phyloP scores from a whole-genome alignment of 192 early-diverging fungal genomes.

The Entomortierella parvispora region DNA sequence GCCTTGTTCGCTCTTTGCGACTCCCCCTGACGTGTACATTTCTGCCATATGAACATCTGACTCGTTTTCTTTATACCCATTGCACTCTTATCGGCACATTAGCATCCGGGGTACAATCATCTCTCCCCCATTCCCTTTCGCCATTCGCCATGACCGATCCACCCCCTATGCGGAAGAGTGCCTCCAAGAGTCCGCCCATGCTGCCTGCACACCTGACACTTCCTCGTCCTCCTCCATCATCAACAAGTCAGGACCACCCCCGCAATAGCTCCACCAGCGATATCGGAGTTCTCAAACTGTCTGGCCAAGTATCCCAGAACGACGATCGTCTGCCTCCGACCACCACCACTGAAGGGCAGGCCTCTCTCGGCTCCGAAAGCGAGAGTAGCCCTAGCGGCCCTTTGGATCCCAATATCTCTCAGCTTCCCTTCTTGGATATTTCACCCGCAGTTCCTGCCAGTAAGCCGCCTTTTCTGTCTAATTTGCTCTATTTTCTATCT shows the following conservation, averaged over 20 bases:
- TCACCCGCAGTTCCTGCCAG: too few relatives aligned
- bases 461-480: background rate
- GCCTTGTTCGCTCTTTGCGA: too few relatives aligned
- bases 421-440: conserved; percentile 11
- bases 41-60: too few relatives aligned
- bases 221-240: background rate
- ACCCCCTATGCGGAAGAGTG: conserved; percentile 12
- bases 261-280: conserved; percentile 2
- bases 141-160: conserved; percentile 10
- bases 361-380: background rate
- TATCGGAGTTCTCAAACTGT: conserved; percentile 17
- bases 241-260: too few relatives aligned
- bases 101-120: too few relatives aligned
- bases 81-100: too few relatives aligned
- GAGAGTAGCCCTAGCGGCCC: conserved; percentile 17
- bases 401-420: background rate
- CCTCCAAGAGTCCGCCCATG: conserved; percentile 30
- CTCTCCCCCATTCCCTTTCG: too few relatives aligned
- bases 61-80: too few relatives aligned
- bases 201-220: background rate
- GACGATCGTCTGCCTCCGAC: conserved; percentile 18
- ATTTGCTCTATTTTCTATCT: background rate
- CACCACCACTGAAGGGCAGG: background rate
- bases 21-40: too few relatives aligned
- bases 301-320: conserved; percentile 30